Evolutionary conservation across 2,329 filamentous ascomycete species (phyloP).

Genomic region (Microdochium paspali): DNA sequence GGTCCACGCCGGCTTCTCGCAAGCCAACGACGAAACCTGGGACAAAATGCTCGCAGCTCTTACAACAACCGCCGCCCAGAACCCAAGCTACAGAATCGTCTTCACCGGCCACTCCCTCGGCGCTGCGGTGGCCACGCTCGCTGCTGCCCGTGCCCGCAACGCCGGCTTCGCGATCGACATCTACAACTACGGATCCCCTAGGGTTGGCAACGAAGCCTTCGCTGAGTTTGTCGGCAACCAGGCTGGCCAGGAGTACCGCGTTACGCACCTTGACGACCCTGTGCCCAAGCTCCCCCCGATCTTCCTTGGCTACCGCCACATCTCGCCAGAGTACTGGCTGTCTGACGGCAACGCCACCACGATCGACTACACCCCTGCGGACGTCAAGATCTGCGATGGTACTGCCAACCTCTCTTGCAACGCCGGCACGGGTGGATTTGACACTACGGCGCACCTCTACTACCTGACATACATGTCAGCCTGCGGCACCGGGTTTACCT

Average conservation of each 20-base stretch:
- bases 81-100: constrained; percentile 44
- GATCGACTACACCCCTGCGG: constrained; percentile 23
- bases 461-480: constrained; percentile 37
- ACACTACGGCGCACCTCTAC: constrained; percentile 33
- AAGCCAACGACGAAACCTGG: constrained; percentile 47
- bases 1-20: constrained; percentile 48
- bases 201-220: constrained; percentile 49
- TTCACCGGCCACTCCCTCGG: constrained; percentile 63
- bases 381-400: constrained; percentile 39
- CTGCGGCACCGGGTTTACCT: constrained; percentile 21
- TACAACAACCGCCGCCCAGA: constrained; percentile 26
- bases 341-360: constrained; percentile 21
- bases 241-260: constrained; percentile 44
- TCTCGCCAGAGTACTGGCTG: constrained; percentile 63
- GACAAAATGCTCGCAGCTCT: constrained; percentile 31
- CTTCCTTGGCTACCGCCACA: constrained; percentile 52
- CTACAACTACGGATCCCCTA: constrained; percentile 60
- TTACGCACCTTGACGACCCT: constrained; percentile 60
- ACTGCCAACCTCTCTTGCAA: constrained; percentile 39
- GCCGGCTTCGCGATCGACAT: constrained; percentile 39
- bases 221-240: constrained; percentile 44
- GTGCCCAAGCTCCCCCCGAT: constrained; percentile 58
- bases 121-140: constrained; percentile 53
- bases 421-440: constrained; percentile 33
- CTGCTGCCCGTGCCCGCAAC: constrained; percentile 43